These are phyloP conservation scores for Oehlia diaphana DNA, from an alignment of 192 early-diverging fungal genomes.

Conservation along the genomic window DNA sequence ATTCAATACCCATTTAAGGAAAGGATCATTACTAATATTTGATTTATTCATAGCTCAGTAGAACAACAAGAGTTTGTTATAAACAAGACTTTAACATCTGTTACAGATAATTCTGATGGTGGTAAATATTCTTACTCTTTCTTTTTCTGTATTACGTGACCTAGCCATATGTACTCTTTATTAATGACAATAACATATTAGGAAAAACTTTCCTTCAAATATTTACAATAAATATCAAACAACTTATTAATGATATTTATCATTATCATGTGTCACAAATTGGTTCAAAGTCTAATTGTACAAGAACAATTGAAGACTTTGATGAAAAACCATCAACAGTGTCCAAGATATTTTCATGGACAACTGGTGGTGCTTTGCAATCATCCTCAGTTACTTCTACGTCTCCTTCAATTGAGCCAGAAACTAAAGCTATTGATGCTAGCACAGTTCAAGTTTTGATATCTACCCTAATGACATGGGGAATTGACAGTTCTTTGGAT, in stretches of 20 bases:
- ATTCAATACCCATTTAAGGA: not conserved
- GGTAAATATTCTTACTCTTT: not conserved
- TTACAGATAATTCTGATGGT: not conserved
- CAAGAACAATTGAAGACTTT: constrained; percentile 2
- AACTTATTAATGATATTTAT: constrained; percentile 31
- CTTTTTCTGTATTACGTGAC: no score
- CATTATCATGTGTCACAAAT: constrained; percentile 30
- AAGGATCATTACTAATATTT: not conserved
- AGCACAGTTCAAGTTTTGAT: constrained; percentile 30
- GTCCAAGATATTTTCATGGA: constrained; percentile 30
- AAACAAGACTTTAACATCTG: not conserved
- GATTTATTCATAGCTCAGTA: not conserved
- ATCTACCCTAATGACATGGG: constrained; percentile 53
- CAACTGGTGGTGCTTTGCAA: constrained; percentile 2
- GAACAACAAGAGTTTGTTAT: not conserved
- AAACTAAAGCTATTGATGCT: constrained; percentile 14
- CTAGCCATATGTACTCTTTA: not conserved
- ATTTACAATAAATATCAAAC: constrained; percentile 28
- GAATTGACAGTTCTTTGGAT: constrained; percentile 55
- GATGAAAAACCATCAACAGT: constrained; percentile 11
- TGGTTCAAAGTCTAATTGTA: constrained; percentile 17
- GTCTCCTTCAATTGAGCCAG: not conserved
- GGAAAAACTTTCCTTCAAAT: not conserved
- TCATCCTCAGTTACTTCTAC: constrained; percentile 3
- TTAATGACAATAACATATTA: not conserved